Conservation (phyloP, 1,284 basidiomycete genomes). For the Albatrellus sp. region DNA sequence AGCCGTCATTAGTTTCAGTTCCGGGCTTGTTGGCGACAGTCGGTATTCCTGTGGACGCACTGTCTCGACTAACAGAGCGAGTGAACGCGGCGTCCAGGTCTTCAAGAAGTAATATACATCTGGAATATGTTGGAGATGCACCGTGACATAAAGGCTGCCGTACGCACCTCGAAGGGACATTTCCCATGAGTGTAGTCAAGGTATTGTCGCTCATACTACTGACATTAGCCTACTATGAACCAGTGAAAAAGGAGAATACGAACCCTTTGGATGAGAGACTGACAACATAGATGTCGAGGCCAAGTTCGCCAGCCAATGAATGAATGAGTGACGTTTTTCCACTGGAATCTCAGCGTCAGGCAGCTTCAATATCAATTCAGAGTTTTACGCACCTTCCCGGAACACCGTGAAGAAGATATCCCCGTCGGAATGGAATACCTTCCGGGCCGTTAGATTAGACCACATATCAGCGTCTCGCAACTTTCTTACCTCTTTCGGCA, state of each 20-base stretch:
- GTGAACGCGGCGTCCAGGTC: constrained; percentile 82
- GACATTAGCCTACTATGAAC: constrained; percentile 6
- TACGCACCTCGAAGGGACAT: constrained; percentile 65
- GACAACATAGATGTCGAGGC: constrained; percentile 82
- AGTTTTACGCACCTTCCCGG: constrained; percentile 52
- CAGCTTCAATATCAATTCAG: constrained; percentile 9
- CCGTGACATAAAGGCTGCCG: constrained; percentile 7
- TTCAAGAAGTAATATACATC: constrained; percentile 80
- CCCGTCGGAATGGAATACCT: constrained; percentile 80
- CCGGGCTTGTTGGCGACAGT: constrained; percentile 27
- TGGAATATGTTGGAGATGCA: constrained; percentile 18
- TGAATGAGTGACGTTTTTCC: constrained; percentile 79
- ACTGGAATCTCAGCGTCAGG: constrained; percentile 24
- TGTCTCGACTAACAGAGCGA: constrained; percentile 68
- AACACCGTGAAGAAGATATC: constrained; percentile 74
- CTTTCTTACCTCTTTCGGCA: constrained; percentile 60
- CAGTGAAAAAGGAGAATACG: constrained; percentile 12
- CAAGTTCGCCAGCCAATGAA: constrained; percentile 74
- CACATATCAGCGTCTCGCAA: constrained; percentile 11
- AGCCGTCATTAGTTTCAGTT: constrained; percentile 49
- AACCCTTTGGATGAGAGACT: constrained; percentile 77
- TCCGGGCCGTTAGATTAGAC: constrained; percentile 10
- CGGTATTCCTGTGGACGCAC: constrained; percentile 61
- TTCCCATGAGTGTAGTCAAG: constrained; percentile 69
- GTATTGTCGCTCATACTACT: constrained; percentile 79